phyloP scores from a whole-genome alignment of 2,329 filamentous ascomycete genomes.

The Alternaria hordeiaustralica region DNA sequence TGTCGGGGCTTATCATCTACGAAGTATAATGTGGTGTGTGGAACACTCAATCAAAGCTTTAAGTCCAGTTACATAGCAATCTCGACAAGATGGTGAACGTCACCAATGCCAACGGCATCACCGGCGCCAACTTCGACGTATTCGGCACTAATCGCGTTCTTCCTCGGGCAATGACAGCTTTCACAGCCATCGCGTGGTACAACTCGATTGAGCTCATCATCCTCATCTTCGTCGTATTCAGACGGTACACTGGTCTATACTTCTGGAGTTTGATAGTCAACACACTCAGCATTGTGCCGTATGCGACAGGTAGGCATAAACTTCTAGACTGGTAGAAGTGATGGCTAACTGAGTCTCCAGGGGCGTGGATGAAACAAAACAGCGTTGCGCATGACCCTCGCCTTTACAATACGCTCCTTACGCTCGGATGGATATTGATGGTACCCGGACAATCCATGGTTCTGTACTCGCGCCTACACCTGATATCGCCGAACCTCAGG shows the following conservation, averaged over 20 bases:
- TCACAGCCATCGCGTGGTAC: slow-evolving; percentile 24
- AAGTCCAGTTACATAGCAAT: neutral
- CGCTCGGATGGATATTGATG: slow-evolving; percentile 62
- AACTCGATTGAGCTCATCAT: slow-evolving; percentile 27
- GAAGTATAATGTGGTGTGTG: neutral
- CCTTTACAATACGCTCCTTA: slow-evolving; percentile 46
- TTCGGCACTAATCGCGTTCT: slow-evolving; percentile 9
- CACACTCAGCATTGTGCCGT: slow-evolving; percentile 13
- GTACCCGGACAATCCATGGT: slow-evolving; percentile 66
- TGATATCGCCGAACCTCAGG: slow-evolving; percentile 11
- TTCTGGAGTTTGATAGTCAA: slow-evolving; percentile 20
- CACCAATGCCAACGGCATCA: slow-evolving; percentile 2
- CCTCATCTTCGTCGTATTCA: slow-evolving; percentile 23
- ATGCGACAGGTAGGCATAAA: slow-evolving; percentile 8
- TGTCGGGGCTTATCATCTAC: neutral
- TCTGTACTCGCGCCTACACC: slow-evolving; percentile 59
- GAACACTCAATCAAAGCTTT: neutral
- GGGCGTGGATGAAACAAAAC: slow-evolving; percentile 7
- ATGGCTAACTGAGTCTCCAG: slow-evolving; percentile 1
- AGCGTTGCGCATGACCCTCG: slow-evolving; percentile 16
- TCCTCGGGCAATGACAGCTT: slow-evolving; percentile 13
- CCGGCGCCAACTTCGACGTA: slow-evolving; percentile 13
- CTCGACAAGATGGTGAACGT: neutral
- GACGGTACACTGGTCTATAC: slow-evolving; percentile 20
- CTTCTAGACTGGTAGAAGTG: too few relatives aligned